Evolutionary conservation across 345 rosid genomes (phyloP).

Genomic region (Salix arbutifolia): DNA sequence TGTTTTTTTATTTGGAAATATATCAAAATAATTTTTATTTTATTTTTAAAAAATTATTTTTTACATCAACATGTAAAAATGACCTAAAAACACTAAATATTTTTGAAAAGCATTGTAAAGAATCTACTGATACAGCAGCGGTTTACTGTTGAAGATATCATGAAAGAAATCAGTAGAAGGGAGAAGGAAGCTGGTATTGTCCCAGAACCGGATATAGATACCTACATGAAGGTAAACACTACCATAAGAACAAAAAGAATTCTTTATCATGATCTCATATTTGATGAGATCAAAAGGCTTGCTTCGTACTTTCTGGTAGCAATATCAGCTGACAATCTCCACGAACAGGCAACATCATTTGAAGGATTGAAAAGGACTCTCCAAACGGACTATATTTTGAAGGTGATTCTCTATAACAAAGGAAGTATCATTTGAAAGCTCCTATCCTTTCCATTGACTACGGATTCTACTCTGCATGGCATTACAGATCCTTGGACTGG

Average conservation of each 20-base stretch:
- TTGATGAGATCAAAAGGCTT: too few relatives aligned
- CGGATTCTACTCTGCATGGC: neutral
- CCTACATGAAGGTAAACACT: conserved; percentile 47
- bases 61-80: too few relatives aligned
- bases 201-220: conserved; percentile 49
- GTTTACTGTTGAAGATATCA: conserved; percentile 14
- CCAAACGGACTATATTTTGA: conserved; percentile 53
- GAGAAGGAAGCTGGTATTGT: conserved; percentile 44
- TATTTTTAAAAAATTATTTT: too few relatives aligned
- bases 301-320: neutral
- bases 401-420: conserved; percentile 24
- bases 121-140: neutral
- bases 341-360: conserved; percentile 42
- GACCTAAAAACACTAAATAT: too few relatives aligned
- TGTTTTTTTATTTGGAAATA: too few relatives aligned
- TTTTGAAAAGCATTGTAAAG: too few relatives aligned
- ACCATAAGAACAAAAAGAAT: neutral
- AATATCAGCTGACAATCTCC: neutral
- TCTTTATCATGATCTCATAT: too few relatives aligned
- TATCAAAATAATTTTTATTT: too few relatives aligned
- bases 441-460: neutral
- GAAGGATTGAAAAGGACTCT: conserved; percentile 39
- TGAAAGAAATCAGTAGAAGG: conserved; percentile 40
- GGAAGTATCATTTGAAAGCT: neutral
- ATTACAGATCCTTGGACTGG: conserved; percentile 60